Evolutionary conservation across 1,139 yeast genomes (phyloP).

Genomic region (Arxiozyma bovina): DNA sequence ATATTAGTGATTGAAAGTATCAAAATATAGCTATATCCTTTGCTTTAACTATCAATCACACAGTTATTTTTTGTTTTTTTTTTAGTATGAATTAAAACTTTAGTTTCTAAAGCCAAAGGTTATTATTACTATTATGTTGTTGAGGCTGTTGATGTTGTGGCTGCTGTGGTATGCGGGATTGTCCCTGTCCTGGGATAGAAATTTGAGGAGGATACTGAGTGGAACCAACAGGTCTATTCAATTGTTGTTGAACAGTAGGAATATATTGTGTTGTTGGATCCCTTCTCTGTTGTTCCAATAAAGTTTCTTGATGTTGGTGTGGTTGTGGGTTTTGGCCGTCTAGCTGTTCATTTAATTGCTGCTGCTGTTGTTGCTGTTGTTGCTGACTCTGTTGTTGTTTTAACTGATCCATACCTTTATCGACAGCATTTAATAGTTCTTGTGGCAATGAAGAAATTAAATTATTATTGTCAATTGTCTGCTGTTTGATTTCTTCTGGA

Average conservation of each 20-base stretch:
- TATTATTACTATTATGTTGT: slow-evolving; percentile 9
- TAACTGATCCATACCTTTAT: slow-evolving; percentile 23
- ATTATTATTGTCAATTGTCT: slow-evolving; percentile 22
- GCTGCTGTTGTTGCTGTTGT: slow-evolving; percentile 11
- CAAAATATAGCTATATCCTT: not conserved
- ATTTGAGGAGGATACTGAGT: slow-evolving; percentile 9
- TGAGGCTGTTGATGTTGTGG: slow-evolving; percentile 9
- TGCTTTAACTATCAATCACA: not conserved
- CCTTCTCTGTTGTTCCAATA: slow-evolving; percentile 1
- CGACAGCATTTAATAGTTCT: slow-evolving; percentile 22
- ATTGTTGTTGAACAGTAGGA: slow-evolving; percentile 1
- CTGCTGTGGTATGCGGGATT: slow-evolving; percentile 9
- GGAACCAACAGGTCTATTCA: slow-evolving; percentile 1
- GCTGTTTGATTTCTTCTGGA: slow-evolving; percentile 28
- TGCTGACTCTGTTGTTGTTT: slow-evolving; percentile 24
- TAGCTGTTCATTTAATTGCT: slow-evolving; percentile 13
- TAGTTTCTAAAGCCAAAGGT: not conserved
- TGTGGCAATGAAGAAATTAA: slow-evolving; percentile 23
- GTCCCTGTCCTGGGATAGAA: slow-evolving; percentile 4
- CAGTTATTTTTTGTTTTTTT: too few species aligned
- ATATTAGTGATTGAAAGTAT: not conserved
- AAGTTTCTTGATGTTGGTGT: slow-evolving; percentile 8
- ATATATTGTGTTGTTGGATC: slow-evolving; percentile 1
- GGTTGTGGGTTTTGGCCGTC: not conserved
- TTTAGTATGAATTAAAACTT: not conserved